These are phyloP conservation scores for Zygosaccharomyces sapae DNA, from an alignment of 1,139 yeast species.

Conservation along the genomic window DNA sequence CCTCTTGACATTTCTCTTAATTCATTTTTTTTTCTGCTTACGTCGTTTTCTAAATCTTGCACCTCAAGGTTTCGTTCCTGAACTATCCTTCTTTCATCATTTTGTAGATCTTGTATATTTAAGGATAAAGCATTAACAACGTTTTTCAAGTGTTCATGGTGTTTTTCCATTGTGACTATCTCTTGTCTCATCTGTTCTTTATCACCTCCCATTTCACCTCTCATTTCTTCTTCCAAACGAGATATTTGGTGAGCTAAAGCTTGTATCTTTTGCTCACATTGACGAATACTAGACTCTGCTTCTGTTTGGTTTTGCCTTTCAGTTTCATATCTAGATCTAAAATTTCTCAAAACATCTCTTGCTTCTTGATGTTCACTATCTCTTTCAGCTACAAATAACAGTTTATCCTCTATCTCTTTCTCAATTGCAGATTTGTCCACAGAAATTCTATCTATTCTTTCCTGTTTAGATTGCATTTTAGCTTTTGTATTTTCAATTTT, in stretches of 20 bases:
- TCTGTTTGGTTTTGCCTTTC: slow-evolving; percentile 30
- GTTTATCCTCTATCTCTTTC: slow-evolving; percentile 29
- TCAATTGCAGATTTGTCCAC: slow-evolving; percentile 21
- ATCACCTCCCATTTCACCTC: slow-evolving; percentile 33
- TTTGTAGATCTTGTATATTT: slow-evolving; percentile 20
- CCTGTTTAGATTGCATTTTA: slow-evolving; percentile 19
- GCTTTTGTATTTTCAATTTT: slow-evolving; percentile 11
- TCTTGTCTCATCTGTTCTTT: slow-evolving; percentile 25
- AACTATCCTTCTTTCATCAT: slow-evolving; percentile 16
- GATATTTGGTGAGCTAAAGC: slow-evolving; percentile 41
- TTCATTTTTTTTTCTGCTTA: slow-evolving; percentile 19
- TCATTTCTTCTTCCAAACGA: slow-evolving; percentile 37
- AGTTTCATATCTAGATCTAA: slow-evolving; percentile 22
- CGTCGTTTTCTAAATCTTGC: slow-evolving; percentile 14
- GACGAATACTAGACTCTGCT: slow-evolving; percentile 34
- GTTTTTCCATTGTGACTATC: slow-evolving; percentile 16
- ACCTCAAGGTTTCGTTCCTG: slow-evolving; percentile 18
- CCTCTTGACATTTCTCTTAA: slow-evolving; percentile 21
- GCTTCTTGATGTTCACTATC: slow-evolving; percentile 26
- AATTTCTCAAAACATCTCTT: slow-evolving; percentile 24
- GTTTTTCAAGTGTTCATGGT: slow-evolving; percentile 16
- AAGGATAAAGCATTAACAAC: slow-evolving; percentile 18
- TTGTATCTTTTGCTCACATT: slow-evolving; percentile 35
- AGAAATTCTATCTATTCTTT: slow-evolving; percentile 27
- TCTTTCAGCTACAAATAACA: slow-evolving; percentile 24